Conservation (phyloP, 768 basidiomycete species). For the Paxillus involutus region DNA sequence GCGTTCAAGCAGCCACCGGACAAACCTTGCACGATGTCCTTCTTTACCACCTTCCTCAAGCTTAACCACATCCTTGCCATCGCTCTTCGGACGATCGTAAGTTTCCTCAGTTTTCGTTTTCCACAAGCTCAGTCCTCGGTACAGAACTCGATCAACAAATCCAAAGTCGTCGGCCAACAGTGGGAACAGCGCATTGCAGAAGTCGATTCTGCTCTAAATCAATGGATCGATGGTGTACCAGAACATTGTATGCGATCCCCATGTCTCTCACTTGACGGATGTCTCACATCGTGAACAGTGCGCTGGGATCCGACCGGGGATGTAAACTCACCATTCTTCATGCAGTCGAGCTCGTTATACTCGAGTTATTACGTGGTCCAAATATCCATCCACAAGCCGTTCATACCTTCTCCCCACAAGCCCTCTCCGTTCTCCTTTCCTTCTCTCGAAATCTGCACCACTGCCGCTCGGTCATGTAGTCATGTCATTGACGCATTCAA, state of each 20-base stretch:
- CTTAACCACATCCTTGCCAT: conserved; percentile 64
- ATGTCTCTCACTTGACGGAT: neutral
- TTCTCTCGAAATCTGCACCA: too few relatives aligned
- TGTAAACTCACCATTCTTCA: conserved; percentile 35
- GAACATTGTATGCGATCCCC: conserved; percentile 29
- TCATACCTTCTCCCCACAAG: too few relatives aligned
- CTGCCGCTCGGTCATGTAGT: too few relatives aligned
- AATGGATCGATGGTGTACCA: conserved; percentile 76
- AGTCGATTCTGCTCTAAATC: conserved; percentile 72
- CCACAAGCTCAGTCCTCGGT: neutral
- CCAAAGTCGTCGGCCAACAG: conserved; percentile 48
- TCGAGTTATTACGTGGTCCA: conserved; percentile 54
- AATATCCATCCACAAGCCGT: too few relatives aligned
- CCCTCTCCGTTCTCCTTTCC: too few relatives aligned
- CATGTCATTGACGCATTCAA: too few relatives aligned
- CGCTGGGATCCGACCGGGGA: conserved; percentile 47
- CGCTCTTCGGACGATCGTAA: conserved; percentile 59
- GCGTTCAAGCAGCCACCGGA: conserved; percentile 64
- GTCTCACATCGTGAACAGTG: conserved; percentile 25
- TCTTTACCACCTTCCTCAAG: conserved; percentile 53
- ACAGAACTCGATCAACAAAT: conserved; percentile 73
- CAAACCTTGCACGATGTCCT: conserved; percentile 53
- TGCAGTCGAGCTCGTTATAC: conserved; percentile 52
- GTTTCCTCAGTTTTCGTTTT: conserved; percentile 13
- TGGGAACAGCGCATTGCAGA: conserved; percentile 70